Evolutionary conservation across 768 basidiomycete species (phyloP).

Genomic region (Boletus sp.): DNA sequence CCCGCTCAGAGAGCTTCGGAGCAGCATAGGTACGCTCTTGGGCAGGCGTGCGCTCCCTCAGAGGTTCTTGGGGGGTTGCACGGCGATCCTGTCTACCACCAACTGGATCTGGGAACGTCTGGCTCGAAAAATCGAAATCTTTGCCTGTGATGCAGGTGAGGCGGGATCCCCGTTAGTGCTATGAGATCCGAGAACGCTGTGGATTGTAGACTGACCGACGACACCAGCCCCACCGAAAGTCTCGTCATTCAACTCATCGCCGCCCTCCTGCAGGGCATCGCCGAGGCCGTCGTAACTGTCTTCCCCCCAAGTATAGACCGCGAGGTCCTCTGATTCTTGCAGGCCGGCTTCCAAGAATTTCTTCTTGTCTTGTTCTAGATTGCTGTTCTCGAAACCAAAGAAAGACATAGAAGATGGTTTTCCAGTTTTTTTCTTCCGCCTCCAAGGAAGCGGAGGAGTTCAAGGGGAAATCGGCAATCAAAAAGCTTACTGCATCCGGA

Average conservation of each 20-base stretch:
- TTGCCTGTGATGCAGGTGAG: constrained; percentile 51
- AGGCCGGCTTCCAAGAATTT: constrained; percentile 46
- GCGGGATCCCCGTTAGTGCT: constrained; percentile 1
- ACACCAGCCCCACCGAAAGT: constrained; percentile 77
- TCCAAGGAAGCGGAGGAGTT: constrained; percentile 14
- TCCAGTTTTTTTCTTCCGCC: constrained; percentile 12
- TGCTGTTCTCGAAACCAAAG: constrained; percentile 68
- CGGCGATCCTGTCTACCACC: constrained; percentile 14
- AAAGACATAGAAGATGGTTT: constrained; percentile 59
- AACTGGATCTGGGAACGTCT: constrained; percentile 30
- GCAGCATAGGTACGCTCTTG: constrained; percentile 20
- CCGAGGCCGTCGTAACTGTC: constrained; percentile 88
- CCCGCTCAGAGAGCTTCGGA: constrained; percentile 25
- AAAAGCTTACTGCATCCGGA: neutral
- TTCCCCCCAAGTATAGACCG: constrained; percentile 91
- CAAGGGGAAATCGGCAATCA: constrained; percentile 16
- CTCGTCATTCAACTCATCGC: constrained; percentile 94
- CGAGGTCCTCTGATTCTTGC: constrained; percentile 73
- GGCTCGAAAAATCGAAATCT: constrained; percentile 84
- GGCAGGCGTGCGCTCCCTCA: constrained; percentile 28
- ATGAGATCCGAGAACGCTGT: constrained; percentile 12
- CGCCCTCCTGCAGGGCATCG: constrained; percentile 81
- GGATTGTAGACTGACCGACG: constrained; percentile 60
- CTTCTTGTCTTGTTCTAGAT: constrained; percentile 63
- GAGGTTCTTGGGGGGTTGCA: constrained; percentile 20